Evolutionary conservation across 176 grass and related monocot genomes (phyloP).

Genomic region (Ensete glaucum): DNA sequence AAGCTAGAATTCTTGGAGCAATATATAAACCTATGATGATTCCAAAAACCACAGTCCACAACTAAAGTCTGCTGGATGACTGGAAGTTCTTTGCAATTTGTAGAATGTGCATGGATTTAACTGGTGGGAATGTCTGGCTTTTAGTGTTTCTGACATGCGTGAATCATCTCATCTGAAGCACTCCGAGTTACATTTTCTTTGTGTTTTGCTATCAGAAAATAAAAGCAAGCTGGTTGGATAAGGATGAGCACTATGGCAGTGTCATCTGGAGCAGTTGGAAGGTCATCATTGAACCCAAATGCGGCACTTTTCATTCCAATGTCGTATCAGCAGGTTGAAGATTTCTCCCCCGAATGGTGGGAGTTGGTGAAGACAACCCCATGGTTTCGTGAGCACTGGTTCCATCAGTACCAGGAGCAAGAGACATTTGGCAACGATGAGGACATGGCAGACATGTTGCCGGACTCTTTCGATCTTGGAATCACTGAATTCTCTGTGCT

Average conservation of each 20-base stretch:
- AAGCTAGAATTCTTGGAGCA: too few species aligned
- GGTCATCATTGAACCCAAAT: constrained; percentile 85
- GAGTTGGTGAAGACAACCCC: constrained; percentile 77
- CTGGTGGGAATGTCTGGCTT: too few species aligned
- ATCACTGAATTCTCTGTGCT: constrained; percentile 40
- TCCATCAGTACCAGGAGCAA: constrained; percentile 52
- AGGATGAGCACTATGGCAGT: constrained; percentile 26
- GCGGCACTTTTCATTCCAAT: constrained; percentile 82
- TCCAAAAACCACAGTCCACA: too few species aligned
- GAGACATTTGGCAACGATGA: constrained; percentile 31
- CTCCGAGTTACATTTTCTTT: too few species aligned
- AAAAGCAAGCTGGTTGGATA: neutral
- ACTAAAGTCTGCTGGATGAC: too few species aligned
- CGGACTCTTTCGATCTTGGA: constrained; percentile 53
- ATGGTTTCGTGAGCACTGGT: constrained; percentile 93
- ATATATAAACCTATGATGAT: too few species aligned
- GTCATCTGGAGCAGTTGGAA: constrained; percentile 15
- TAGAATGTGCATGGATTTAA: too few species aligned
- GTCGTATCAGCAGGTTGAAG: constrained; percentile 61
- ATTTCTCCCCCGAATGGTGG: constrained; percentile 94
- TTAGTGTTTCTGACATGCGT: too few species aligned
- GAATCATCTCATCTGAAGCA: too few species aligned
- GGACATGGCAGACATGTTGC: constrained; percentile 44
- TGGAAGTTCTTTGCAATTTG: too few species aligned
- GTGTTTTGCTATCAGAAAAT: too few species aligned